Percentiles rank a stretch among this genome's conserved stretches.
These are phyloP conservation scores for Saposhnikovia divaricata DNA, from an alignment of 129 eudicot species.

Conservation along the genomic window DNA sequence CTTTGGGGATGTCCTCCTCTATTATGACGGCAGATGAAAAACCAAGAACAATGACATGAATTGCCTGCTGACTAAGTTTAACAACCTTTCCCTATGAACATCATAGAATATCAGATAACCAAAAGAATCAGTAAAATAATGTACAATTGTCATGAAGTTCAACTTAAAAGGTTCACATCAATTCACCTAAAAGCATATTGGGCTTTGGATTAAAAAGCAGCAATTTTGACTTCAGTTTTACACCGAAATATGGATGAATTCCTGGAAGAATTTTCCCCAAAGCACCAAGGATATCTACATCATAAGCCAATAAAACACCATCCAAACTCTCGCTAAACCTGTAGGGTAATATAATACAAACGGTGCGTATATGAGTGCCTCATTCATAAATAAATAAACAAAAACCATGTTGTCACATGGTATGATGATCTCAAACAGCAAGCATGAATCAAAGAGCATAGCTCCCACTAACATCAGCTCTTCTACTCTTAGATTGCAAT, in stretches of 20 bases:
- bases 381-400: not conserved
- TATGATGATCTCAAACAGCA: not conserved
- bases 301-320: constrained; percentile 81
- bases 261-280: constrained; percentile 66
- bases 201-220: constrained; percentile 83
- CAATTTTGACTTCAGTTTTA: constrained; percentile 45
- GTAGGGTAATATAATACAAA: constrained; percentile 6
- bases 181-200: constrained; percentile 57
- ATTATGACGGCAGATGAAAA: constrained; percentile 69
- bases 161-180: not conserved
- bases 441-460: not conserved
- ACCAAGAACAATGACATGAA: constrained; percentile 80
- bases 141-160: too few species aligned
- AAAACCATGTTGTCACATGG: not conserved
- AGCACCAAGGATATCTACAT: constrained; percentile 28
- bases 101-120: not conserved
- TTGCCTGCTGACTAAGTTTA: constrained; percentile 53
- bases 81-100: constrained; percentile 84
- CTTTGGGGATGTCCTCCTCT: constrained; percentile 74
- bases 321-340: constrained; percentile 78
- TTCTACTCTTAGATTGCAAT: not conserved
- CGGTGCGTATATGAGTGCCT: not conserved
- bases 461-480: not conserved
- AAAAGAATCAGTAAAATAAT: not conserved
- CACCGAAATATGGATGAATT: constrained; percentile 58